A percentile compares a stretch with the other conserved stretches of the same genome.
Conservation (phyloP, 768 basidiomycete genomes). For the Clavaria fumosa region DNA sequence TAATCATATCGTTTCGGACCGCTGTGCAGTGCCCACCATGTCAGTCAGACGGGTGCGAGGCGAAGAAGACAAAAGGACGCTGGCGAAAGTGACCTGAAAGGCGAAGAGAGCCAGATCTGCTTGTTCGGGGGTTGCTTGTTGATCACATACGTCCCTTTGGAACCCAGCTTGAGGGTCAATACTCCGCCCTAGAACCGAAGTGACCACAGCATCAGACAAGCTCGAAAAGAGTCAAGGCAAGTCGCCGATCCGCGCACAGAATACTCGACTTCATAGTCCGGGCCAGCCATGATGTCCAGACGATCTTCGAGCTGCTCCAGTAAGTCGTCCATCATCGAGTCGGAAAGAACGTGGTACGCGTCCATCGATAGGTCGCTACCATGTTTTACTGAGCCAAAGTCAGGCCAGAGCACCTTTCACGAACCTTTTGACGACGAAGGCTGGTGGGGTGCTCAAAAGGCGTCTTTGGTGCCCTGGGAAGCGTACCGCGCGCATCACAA, state of each 20-base stretch:
- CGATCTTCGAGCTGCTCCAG: constrained; percentile 62
- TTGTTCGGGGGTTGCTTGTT: constrained; percentile 97
- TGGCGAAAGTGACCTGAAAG: constrained; percentile 42
- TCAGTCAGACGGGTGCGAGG: too few relatives aligned
- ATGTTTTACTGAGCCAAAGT: too few relatives aligned
- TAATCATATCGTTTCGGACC: constrained; percentile 92
- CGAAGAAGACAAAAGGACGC: constrained; percentile 2
- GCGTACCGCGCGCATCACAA: too few relatives aligned
- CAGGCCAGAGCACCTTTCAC: constrained; percentile 5
- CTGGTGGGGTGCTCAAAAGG: constrained; percentile 35
- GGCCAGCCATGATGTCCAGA: constrained; percentile 41
- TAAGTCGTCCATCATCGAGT: constrained; percentile 60
- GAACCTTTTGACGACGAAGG: constrained; percentile 43
- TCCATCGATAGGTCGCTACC: constrained; percentile 41
- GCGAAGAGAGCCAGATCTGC: constrained; percentile 93
- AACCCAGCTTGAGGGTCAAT: constrained; percentile 62
- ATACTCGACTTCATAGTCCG: constrained; percentile 75
- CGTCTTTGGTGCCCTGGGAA: constrained; percentile 14
- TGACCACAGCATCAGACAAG: neutral
- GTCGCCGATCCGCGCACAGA: constrained; percentile 34
- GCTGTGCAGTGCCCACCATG: constrained; percentile 23
- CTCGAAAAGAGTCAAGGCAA: constrained; percentile 2
- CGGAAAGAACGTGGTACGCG: constrained; percentile 56
- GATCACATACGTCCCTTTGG: constrained; percentile 80
- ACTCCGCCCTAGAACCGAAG: constrained; percentile 59